phyloP scores from a whole-genome alignment of 75 land plant species.

The Selaginella moellendorffii region DNA sequence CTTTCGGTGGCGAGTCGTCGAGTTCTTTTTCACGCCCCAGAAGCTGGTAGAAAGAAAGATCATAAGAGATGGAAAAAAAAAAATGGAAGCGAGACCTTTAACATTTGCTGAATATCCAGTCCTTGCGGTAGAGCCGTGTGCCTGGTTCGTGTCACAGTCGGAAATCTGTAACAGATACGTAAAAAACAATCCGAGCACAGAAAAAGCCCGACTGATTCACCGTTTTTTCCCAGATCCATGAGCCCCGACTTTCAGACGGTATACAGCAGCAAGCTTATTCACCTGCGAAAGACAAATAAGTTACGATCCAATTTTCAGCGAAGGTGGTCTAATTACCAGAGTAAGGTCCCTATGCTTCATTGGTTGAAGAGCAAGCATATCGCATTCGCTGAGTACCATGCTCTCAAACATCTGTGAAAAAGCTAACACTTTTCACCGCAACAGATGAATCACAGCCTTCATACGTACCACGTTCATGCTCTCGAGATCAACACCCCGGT shows the following conservation, averaged over 20 bases:
- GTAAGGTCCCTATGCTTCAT: slow-evolving; percentile 72
- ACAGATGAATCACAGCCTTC: neutral
- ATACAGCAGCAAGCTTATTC: slow-evolving; percentile 54
- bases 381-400: slow-evolving; percentile 50
- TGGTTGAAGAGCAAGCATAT: slow-evolving; percentile 63
- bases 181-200: neutral
- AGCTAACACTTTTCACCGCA: neutral
- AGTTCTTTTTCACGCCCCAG: slow-evolving; percentile 13
- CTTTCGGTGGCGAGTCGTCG: slow-evolving; percentile 2
- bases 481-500: slow-evolving; percentile 71
- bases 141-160: slow-evolving; percentile 57
- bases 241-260: slow-evolving; percentile 53
- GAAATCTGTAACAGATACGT: slow-evolving; percentile 36
- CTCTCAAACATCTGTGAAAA: slow-evolving; percentile 48
- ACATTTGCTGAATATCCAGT: slow-evolving; percentile 47
- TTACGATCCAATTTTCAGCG: neutral
- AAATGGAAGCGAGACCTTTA: slow-evolving; percentile 36
- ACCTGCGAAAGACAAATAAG: slow-evolving; percentile 32
- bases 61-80: neutral
- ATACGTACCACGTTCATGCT: slow-evolving; percentile 49
- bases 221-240: slow-evolving; percentile 86
- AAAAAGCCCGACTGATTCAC: slow-evolving; percentile 18
- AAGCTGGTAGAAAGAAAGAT: slow-evolving; percentile 14
- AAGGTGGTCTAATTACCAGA: slow-evolving; percentile 34
- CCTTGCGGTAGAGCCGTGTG: slow-evolving; percentile 65